These are phyloP conservation scores for Calonectria henricotiae DNA, from an alignment of 2,329 filamentous ascomycete genomes.

Conservation along the genomic window DNA sequence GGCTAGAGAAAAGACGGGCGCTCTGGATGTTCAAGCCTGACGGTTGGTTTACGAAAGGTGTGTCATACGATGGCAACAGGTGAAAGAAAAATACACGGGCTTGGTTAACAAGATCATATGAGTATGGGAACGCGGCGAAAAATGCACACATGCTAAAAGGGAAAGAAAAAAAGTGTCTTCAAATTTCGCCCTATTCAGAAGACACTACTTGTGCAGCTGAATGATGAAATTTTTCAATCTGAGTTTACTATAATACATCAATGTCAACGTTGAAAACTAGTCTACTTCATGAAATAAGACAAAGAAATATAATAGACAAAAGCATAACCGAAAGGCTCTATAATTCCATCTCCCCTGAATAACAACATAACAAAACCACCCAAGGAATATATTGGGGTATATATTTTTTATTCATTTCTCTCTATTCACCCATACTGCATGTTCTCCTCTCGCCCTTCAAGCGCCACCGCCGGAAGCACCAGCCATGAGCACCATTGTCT, in stretches of 20 bases:
- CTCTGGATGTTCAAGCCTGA: conserved; percentile 46
- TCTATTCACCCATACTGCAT: not conserved
- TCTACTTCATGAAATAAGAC: not conserved
- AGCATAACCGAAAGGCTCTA: not conserved
- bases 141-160: not conserved
- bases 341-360: not conserved
- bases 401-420: conserved; percentile 20
- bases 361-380: not conserved
- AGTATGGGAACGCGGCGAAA: not conserved
- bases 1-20: conserved; percentile 49
- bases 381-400: conserved; percentile 10
- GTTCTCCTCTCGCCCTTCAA: not conserved
- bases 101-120: not conserved
- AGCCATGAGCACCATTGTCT: conserved; percentile 65
- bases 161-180: not conserved
- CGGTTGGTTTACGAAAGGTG: no score
- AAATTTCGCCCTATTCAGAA: not conserved
- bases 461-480: conserved; percentile 31
- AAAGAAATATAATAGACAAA: not conserved
- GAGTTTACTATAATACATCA: not conserved
- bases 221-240: not conserved
- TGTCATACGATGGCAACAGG: not conserved
- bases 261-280: not conserved
- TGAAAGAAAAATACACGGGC: not conserved
- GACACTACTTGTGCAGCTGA: not conserved